Percentiles rank a stretch among this genome's conserved stretches.
phyloP scores from a whole-genome alignment of 129 eudicot species.

The Centella asiatica region DNA sequence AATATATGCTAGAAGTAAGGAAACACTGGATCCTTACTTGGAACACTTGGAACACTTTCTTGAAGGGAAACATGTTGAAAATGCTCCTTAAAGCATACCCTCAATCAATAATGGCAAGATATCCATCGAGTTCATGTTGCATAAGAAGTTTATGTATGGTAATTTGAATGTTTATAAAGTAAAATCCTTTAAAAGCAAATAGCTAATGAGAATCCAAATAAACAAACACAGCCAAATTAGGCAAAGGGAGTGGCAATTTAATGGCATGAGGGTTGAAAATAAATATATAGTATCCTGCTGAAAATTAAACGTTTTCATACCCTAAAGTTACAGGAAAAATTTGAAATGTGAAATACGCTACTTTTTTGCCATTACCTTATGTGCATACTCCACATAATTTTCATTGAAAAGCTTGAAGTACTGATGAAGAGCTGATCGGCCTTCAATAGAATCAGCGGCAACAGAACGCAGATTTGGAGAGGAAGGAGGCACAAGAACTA shows the following conservation, averaged over 20 bases:
- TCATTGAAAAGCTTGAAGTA: conserved; percentile 92
- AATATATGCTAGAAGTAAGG: too few species aligned
- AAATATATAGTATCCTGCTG: too few species aligned
- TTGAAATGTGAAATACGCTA: background rate
- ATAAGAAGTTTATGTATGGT: too few species aligned
- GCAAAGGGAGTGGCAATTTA: background rate
- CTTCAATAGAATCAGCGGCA: conserved; percentile 86
- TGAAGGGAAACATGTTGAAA: too few species aligned
- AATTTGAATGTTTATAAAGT: background rate
- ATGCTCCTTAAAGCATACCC: too few species aligned
- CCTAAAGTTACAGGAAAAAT: too few species aligned
- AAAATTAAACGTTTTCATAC: too few species aligned
- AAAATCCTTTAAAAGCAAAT: background rate
- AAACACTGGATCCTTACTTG: too few species aligned
- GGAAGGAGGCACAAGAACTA: conserved; percentile 59
- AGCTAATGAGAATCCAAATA: background rate
- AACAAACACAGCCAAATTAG: background rate
- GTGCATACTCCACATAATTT: conserved; percentile 96
- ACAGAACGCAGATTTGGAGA: conserved; percentile 47
- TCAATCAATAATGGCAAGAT: too few species aligned
- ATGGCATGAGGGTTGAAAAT: background rate
- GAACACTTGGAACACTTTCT: too few species aligned
- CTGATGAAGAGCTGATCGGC: conserved; percentile 87
- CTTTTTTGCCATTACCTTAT: conserved; percentile 65
- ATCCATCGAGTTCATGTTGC: too few species aligned